Conservation (phyloP, 495 filamentous ascomycete species). For the Tuber indicum region DNA sequence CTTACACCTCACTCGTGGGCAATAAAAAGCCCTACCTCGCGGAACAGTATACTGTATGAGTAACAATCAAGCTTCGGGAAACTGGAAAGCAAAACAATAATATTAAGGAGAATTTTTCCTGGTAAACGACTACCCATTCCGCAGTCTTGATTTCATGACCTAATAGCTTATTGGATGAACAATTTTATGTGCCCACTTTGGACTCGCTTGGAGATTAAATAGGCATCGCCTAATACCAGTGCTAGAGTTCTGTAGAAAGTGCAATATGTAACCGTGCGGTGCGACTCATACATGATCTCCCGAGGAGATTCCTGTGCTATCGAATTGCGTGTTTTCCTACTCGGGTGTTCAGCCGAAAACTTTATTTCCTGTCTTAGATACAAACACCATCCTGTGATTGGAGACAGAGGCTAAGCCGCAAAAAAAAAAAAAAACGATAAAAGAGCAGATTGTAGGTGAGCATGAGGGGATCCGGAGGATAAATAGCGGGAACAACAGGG, state of each 20-base stretch:
- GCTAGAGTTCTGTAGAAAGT: slow-evolving; percentile 37
- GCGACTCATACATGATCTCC: slow-evolving; percentile 3
- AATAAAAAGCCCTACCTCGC: background rate
- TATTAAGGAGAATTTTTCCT: background rate
- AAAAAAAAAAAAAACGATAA: background rate
- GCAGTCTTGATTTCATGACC: background rate
- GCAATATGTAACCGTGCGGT: background rate
- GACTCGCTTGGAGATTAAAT: background rate
- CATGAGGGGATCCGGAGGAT: background rate
- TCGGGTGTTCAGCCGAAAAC: background rate
- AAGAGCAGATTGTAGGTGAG: background rate
- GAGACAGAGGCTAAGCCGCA: background rate
- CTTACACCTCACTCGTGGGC: slow-evolving; percentile 12
- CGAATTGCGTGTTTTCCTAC: background rate
- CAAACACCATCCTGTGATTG: background rate
- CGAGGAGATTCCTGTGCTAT: background rate
- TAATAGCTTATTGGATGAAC: background rate
- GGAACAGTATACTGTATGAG: background rate
- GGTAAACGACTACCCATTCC: background rate
- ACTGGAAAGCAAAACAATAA: background rate
- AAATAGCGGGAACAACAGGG: background rate
- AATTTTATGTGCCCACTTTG: background rate
- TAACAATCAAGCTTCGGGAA: background rate
- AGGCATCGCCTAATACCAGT: background rate
- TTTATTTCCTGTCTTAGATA: background rate